phyloP scores from a whole-genome alignment of 2,329 filamentous ascomycete genomes.

The Colletotrichum sp. region DNA sequence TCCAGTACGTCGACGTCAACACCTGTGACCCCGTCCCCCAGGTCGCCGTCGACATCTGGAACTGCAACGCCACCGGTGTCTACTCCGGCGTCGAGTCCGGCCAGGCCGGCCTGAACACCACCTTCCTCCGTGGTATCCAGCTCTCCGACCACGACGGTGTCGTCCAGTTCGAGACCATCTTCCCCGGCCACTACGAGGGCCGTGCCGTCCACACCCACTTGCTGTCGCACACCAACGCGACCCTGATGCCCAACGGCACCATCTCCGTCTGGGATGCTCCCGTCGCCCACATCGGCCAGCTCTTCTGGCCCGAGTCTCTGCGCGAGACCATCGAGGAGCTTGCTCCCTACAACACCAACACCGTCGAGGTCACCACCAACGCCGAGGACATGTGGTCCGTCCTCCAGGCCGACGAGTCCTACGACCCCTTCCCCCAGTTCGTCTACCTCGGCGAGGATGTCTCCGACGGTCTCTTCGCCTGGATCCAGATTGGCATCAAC shows the following conservation, averaged over 20 bases:
- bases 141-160: slow-evolving; percentile 46
- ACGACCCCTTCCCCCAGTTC: slow-evolving; percentile 61
- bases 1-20: slow-evolving; percentile 28
- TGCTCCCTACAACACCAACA: slow-evolving; percentile 53
- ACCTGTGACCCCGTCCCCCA: slow-evolving; percentile 25
- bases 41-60: slow-evolving; percentile 28
- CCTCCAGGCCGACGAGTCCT: slow-evolving; percentile 51
- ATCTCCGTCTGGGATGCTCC: slow-evolving; percentile 34
- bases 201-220: slow-evolving; percentile 55
- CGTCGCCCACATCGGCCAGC: slow-evolving; percentile 67
- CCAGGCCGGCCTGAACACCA: slow-evolving; percentile 29
- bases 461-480: slow-evolving; percentile 57
- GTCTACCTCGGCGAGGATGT: slow-evolving; percentile 59
- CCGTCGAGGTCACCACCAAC: slow-evolving; percentile 53
- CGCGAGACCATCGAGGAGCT: slow-evolving; percentile 54
- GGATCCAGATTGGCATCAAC: slow-evolving; percentile 60
- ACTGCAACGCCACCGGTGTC: slow-evolving; percentile 42
- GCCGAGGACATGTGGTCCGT: slow-evolving; percentile 46
- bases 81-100: slow-evolving; percentile 39
- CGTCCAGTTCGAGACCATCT: slow-evolving; percentile 46
- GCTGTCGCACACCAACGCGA: slow-evolving; percentile 42
- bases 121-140: slow-evolving; percentile 43
- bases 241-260: slow-evolving; percentile 36
- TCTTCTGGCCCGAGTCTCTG: slow-evolving; percentile 67
- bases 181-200: slow-evolving; percentile 49